Base-by-base conservation (phyloP, 2,329 filamentous ascomycete species). In the Nothophaeocryptopus gaeumannii region DNA sequence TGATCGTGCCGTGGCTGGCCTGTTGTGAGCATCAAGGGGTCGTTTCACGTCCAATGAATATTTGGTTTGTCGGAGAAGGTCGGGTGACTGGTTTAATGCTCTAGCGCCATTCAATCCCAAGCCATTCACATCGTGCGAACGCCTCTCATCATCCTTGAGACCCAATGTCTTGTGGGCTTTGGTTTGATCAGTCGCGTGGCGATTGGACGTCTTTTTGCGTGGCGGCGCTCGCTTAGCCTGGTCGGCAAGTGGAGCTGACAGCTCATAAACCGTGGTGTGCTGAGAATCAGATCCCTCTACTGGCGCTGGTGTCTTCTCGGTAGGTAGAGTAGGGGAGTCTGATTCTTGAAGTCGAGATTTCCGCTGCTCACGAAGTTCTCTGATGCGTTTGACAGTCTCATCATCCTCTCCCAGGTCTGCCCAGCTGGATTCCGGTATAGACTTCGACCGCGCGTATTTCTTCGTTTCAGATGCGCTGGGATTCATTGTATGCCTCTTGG, bases 361-460 rank as follows among this genome's bases (percentile, higher is more conserved):
- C 56, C 81, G 79, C 54, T 79, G 78, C 57, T 79, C 75, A 60
- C 78, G 78, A 30, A 84, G 63, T 58, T 84, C 74, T 59, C 76
- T 74, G 43, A 84, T 84, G 47, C 76, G 76, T 32, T 77, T 78
- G 5, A 83, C 80, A 35, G 80, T 80, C 26, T 81, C 78, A 41
- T 70, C 67, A 38, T 70, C 64, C 44, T 72, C 67, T 14, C 65
- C 67, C 38, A 70, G 54, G 42, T 68, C 67, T 13, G 61, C 64
- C 60, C 61, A 58, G 58, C 65, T 60, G 51, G 60, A 60, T 47
- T 67, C 66, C 8, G 63, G 55, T 37, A 68, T 64, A 11, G 61
- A 60, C 39, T 66, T 53, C 26, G 58, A 50, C 12, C 50, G 51
- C 47, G 50, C 53, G 39, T 50, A 50, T 10, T 38, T 30, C 47